Evolutionary conservation across 2,329 filamentous ascomycete species (phyloP), one percentile per base, ranked within the genome.

Genomic region (Fusarium sp.): DNA sequence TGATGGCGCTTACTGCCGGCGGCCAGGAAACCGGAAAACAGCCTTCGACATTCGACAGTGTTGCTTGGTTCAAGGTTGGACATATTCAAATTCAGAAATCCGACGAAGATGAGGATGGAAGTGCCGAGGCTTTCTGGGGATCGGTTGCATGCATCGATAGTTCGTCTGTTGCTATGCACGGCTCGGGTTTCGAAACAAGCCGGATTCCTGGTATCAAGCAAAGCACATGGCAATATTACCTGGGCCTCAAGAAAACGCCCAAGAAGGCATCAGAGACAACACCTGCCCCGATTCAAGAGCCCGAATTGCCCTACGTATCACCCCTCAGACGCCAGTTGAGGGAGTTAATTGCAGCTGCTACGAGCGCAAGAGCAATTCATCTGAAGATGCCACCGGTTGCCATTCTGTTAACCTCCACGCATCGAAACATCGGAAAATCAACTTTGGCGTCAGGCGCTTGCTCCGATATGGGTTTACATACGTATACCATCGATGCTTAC

Each of bases 61-160:
- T 97, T 21, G 94, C 93, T 10, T 99, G 96, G 96, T 98, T 98
- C 84, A 93, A 90, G 69, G 92, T 99, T 42, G 91, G 92, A 41
- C 92, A 93, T 63, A 90, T 97, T 55, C 84, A 85, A 58, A 81
- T 86, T 8, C 83, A 83, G 76, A 89, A 82, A 72, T 79, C 76
- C 72, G 90, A 83, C 72, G 84, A 75, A 74, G 83, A 87, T 10
- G 84, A 87, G n/a, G 87, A 89, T 34, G 87, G 88, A 16, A 84
- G 88, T 3, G 86, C 87, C 5, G 88, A 90, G 50, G 90, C 92
- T 55, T 83, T 90, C 11, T 99, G 96, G 96, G 93, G 93, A 40
- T 92, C 92, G 2, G 90, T 95, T 41, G 93, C 92, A 4, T 91
- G 91, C 48, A 93, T 99, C 50, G 95, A 98, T 78, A 92, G 93